These are phyloP conservation scores for Forsythia viridissima DNA, from an alignment of 257 asterid genomes.

Conservation along the genomic window DNA sequence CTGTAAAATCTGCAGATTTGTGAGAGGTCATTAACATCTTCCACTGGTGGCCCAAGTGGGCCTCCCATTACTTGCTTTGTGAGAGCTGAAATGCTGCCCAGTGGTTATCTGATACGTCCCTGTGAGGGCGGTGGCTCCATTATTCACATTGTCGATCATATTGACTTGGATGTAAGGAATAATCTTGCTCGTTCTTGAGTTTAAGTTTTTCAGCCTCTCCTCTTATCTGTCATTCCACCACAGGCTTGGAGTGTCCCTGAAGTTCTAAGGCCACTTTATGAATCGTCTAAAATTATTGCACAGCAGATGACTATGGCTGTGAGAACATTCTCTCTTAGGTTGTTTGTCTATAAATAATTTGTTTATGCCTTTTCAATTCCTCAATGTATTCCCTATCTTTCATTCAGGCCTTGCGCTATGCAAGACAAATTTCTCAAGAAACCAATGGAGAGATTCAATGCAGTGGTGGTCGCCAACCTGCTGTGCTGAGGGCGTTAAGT, in stretches of 20 bases:
- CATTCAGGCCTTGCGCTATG: constrained; percentile 74
- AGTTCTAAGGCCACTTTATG: constrained; percentile 92
- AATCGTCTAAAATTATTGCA: constrained; percentile 90
- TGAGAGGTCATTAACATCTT: constrained; percentile 80
- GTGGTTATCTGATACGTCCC: constrained; percentile 86
- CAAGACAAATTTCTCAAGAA: constrained; percentile 91
- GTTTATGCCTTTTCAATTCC: not conserved
- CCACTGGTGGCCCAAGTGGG: constrained; percentile 87
- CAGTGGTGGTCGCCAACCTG: constrained; percentile 84
- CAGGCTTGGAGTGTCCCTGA: constrained; percentile 92
- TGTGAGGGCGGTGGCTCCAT: constrained; percentile 98
- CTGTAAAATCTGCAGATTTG: constrained; percentile 56
- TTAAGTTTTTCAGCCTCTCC: not conserved
- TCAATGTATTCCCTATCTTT: not conserved
- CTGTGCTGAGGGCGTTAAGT: constrained; percentile 82
- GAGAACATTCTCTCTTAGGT: constrained; percentile 17
- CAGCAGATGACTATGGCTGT: constrained; percentile 98
- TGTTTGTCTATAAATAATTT: not conserved
- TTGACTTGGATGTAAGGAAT: constrained; percentile 72
- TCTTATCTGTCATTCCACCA: not conserved
- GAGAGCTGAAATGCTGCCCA: constrained; percentile 89
- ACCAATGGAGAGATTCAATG: constrained; percentile 82
- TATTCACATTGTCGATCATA: constrained; percentile 87
- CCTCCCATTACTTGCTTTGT: constrained; percentile 73
- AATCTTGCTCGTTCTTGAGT: not conserved